Conservation (phyloP, 2,329 filamentous ascomycete genomes). For the Trichoderma afroharzianum region DNA sequence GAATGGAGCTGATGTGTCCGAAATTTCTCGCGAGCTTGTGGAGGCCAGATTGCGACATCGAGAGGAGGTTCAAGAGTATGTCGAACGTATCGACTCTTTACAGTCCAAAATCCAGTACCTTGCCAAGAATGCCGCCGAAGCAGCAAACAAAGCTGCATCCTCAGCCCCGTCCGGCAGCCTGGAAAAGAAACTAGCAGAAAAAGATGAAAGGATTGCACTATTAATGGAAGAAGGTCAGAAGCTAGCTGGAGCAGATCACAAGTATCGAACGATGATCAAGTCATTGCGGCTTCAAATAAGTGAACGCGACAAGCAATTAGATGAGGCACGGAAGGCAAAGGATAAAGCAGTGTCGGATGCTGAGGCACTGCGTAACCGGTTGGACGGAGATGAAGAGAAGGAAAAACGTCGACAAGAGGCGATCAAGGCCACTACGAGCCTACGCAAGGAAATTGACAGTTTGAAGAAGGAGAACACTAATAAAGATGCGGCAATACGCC, state of each 20-base stretch:
- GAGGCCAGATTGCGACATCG: slow-evolving; percentile 49
- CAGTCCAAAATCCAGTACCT: slow-evolving; percentile 90
- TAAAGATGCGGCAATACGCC: slow-evolving; percentile 62
- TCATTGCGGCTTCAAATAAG: slow-evolving; percentile 66
- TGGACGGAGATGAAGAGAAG: slow-evolving; percentile 48
- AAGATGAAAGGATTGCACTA: slow-evolving; percentile 83
- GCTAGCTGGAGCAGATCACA: slow-evolving; percentile 80
- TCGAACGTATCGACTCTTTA: slow-evolving; percentile 87
- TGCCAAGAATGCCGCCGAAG: slow-evolving; percentile 72
- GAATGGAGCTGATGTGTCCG: slow-evolving; percentile 3
- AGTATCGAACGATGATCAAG: slow-evolving; percentile 77
- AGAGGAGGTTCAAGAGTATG: slow-evolving; percentile 77
- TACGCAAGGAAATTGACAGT: slow-evolving; percentile 36
- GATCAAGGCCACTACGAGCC: slow-evolving; percentile 51
- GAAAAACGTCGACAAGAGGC: slow-evolving; percentile 53
- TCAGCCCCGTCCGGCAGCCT: slow-evolving; percentile 59
- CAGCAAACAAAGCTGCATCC: slow-evolving; percentile 66
- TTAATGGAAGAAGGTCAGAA: slow-evolving; percentile 91
- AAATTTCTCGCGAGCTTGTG: slow-evolving; percentile 23
- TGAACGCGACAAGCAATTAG: slow-evolving; percentile 62
- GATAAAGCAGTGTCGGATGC: slow-evolving; percentile 56
- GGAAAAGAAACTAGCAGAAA: slow-evolving; percentile 81
- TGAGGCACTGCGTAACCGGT: slow-evolving; percentile 43
- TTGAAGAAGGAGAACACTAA: slow-evolving; percentile 51
- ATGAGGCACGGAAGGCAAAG: slow-evolving; percentile 55